These are phyloP conservation scores for Petunia hybrid DNA, from an alignment of 305 asterid genomes.

Conservation along the genomic window DNA sequence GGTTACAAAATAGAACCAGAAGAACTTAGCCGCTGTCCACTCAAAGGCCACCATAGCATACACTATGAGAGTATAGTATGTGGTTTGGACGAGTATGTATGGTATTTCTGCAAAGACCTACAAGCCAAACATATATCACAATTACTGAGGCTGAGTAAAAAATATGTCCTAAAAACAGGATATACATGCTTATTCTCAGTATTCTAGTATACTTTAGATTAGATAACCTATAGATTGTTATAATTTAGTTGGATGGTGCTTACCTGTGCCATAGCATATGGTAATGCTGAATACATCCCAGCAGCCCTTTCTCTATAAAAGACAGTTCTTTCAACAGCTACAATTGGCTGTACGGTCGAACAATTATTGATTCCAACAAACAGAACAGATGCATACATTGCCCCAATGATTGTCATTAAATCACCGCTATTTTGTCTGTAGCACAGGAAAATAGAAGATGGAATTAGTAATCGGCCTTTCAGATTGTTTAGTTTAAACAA, in stretches of 20 bases:
- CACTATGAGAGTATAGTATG: conserved; percentile 73
- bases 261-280: conserved; percentile 97
- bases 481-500: conserved; percentile 11
- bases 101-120: conserved; percentile 86
- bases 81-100: conserved; percentile 62
- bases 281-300: conserved; percentile 94
- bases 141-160: conserved; percentile 19
- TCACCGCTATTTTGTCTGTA: conserved; percentile 60
- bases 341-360: conserved; percentile 87
- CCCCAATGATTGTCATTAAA: conserved; percentile 81
- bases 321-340: conserved; percentile 89
- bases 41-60: conserved; percentile 87
- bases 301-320: conserved; percentile 94
- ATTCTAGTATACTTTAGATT: neutral
- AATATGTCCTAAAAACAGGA: neutral
- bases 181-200: conserved; percentile 1
- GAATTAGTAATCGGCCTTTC: conserved; percentile 12
- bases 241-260: conserved; percentile 21
- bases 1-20: conserved; percentile 85
- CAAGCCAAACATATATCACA: conserved; percentile 23
- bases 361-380: conserved; percentile 86
- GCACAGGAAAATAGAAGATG: conserved; percentile 27
- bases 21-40: conserved; percentile 84
- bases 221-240: conserved; percentile 1
- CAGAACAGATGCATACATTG: conserved; percentile 81